These are phyloP conservation scores for Ophiostoma australiae DNA, from an alignment of 2,329 filamentous ascomycete genomes.

Conservation along the genomic window DNA sequence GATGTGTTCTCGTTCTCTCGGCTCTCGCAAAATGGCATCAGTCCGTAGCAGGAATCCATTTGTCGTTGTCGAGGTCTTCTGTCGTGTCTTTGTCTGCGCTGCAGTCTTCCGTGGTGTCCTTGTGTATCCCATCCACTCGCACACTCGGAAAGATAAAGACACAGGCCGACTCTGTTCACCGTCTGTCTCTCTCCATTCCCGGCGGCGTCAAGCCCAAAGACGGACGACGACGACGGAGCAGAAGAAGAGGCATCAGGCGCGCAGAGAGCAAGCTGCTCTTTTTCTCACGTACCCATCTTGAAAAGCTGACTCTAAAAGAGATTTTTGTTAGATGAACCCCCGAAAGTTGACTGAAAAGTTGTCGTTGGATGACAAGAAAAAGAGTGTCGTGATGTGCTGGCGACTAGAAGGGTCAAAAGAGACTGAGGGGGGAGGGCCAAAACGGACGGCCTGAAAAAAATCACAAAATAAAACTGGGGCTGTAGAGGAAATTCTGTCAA, in stretches of 20 bases:
- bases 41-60: conserved; percentile 16
- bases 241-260: not conserved
- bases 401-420: conserved; percentile 17
- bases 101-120: conserved; percentile 6
- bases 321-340: conserved; percentile 23
- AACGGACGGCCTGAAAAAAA: conserved; percentile 21
- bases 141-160: conserved; percentile 27
- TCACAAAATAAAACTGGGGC: conserved; percentile 17
- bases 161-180: conserved; percentile 2
- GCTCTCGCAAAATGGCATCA: conserved; percentile 14
- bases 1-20: conserved; percentile 11
- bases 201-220: not conserved
- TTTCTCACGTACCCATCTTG: conserved; percentile 58
- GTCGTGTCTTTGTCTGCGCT: conserved; percentile 1
- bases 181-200: not conserved
- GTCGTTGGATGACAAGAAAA: conserved; percentile 11
- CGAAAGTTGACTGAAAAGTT: conserved; percentile 28
- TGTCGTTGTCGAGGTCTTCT: conserved; percentile 6
- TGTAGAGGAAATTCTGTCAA: conserved; percentile 11
- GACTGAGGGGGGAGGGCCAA: conserved; percentile 10
- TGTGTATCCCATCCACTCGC: conserved; percentile 28
- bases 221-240: not conserved
- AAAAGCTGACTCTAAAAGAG: conserved; percentile 40
- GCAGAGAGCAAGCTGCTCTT: conserved; percentile 21
- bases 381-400: conserved; percentile 28